Evolutionary conservation across 768 basidiomycete genomes (phyloP).

Genomic region (Amylocystis lapponica): DNA sequence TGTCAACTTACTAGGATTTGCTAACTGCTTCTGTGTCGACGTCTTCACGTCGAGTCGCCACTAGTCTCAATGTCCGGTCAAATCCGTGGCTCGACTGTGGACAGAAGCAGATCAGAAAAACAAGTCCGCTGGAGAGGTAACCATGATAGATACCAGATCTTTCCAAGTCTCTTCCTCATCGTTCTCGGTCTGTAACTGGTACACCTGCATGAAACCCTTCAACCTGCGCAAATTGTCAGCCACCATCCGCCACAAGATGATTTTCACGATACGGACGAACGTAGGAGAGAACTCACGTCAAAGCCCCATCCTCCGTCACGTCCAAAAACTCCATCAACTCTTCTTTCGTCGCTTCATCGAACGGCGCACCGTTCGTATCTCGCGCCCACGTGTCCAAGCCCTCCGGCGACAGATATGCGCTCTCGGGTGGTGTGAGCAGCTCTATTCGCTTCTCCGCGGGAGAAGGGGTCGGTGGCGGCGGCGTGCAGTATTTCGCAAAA

Average conservation of each 20-base stretch:
- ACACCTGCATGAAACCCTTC: slow-evolving; percentile 78
- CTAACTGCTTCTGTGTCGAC: slow-evolving; percentile 28
- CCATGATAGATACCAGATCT: slow-evolving; percentile 53
- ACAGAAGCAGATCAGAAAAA: not conserved
- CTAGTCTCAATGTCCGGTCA: slow-evolving; percentile 57
- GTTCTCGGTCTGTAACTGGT: slow-evolving; percentile 79
- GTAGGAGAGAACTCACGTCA: slow-evolving; percentile 51
- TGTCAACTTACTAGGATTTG: no score
- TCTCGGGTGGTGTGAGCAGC: slow-evolving; percentile 26
- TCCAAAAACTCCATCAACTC: slow-evolving; percentile 75
- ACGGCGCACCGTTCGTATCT: slow-evolving; percentile 81
- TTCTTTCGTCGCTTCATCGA: slow-evolving; percentile 70
- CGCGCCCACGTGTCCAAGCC: slow-evolving; percentile 71
- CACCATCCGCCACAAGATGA: not conserved
- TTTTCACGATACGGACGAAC: not conserved
- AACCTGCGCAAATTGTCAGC: slow-evolving; percentile 36
- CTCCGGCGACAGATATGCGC: slow-evolving; percentile 51
- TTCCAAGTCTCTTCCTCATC: slow-evolving; percentile 84
- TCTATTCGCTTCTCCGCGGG: slow-evolving; percentile 5
- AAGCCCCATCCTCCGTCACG: slow-evolving; percentile 59
- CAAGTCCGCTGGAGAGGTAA: no score
- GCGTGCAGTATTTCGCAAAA: slow-evolving; percentile 72
- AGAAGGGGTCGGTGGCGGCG: slow-evolving; percentile 25
- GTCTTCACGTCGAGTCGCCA: slow-evolving; percentile 52
- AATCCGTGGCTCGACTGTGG: slow-evolving; percentile 69